Base-by-base conservation (phyloP, 257 asterid genomes). In the Henckelia pumila region DNA sequence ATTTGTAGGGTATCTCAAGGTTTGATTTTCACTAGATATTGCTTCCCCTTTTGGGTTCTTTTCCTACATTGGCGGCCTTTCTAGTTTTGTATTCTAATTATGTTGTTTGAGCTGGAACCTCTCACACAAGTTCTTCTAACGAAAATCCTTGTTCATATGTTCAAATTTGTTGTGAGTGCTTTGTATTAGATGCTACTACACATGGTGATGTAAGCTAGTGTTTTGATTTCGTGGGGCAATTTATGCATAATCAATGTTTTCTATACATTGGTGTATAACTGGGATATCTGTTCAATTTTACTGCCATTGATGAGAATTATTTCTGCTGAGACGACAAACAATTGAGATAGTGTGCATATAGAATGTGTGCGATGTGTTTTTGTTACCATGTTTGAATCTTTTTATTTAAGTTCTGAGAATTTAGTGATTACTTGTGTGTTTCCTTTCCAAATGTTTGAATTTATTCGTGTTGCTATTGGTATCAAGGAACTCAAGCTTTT, bases 21-120 rank as follows among this genome's bases (percentile, higher is more conserved):
- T 67, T 74, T 74, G 49, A 35, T 28, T 28, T 63, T 71, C 14
- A 23, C 56, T 7, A 59, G 57, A 56, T 19, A 17, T 49, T 32
- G 6, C 32, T 26, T 20, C 1, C 9, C 10, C 14, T 30, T n/a
- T 16, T 57, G 26, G 61, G 53, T 4, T 17, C 9, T 13, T 59
- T 58, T 57, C 23, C 22, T 63, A 21, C 52, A 37, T 71, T 37
- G 40, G 16, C 22, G 9, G 56, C 20, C 23, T 47, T 61, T 49
- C 17, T 59, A n/a, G 3, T 72, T 63, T 53, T 20, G 20, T 17
- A 11, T 65, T 14, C 49, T 35, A 14, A 44, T 44, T 4, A 11
- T 13, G 7, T 44, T 13, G 8, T 16, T 44, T 14, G 8, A 16
- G 53, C 53, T 16, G 53, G 20, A 44, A 44, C 53, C 8, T 16